Evolutionary conservation across 495 filamentous ascomycete genomes (phyloP).

Genomic region (Zalerion maritima): DNA sequence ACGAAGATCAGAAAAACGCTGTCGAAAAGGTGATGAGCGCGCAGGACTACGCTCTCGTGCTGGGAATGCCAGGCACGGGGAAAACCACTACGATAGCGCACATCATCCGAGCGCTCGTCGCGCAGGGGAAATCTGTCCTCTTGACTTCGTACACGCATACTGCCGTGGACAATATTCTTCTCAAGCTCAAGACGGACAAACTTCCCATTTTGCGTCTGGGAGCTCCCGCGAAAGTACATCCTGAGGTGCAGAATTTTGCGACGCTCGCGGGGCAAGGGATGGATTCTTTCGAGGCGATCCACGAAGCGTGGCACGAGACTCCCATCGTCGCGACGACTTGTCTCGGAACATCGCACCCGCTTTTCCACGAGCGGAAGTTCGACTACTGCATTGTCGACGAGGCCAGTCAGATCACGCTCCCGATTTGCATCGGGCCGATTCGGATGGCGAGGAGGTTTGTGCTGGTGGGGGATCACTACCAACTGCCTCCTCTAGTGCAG

Average conservation of each 20-base stretch:
- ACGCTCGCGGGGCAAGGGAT: constrained; percentile 57
- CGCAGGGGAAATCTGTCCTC: constrained; percentile 81
- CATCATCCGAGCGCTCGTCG: constrained; percentile 82
- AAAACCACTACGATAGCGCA: constrained; percentile 97
- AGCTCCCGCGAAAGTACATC: constrained; percentile 66
- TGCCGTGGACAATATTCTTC: constrained; percentile 90
- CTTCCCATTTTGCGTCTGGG: constrained; percentile 77
- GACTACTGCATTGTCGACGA: constrained; percentile 98
- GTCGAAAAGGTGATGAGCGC: constrained; percentile 93
- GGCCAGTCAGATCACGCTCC: constrained; percentile 91
- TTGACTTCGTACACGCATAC: constrained; percentile 94
- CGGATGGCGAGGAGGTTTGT: constrained; percentile 88
- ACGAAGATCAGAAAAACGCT: constrained; percentile 72
- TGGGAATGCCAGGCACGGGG: constrained; percentile 95
- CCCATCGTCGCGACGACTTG: constrained; percentile 92
- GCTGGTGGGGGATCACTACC: constrained; percentile 90
- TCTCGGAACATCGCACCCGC: constrained; percentile 70
- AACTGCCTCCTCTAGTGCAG: constrained; percentile 86
- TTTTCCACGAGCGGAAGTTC: constrained; percentile 81
- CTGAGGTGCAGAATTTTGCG: constrained; percentile 71
- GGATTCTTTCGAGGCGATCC: constrained; percentile 66
- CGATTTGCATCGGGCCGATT: constrained; percentile 85
- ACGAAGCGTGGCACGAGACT: constrained; percentile 62
- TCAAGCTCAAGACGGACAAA: constrained; percentile 70
- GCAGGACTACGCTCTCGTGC: constrained; percentile 81